Evolutionary conservation across 495 filamentous ascomycete species (phyloP).

Genomic region (Copromyces sp.): DNA sequence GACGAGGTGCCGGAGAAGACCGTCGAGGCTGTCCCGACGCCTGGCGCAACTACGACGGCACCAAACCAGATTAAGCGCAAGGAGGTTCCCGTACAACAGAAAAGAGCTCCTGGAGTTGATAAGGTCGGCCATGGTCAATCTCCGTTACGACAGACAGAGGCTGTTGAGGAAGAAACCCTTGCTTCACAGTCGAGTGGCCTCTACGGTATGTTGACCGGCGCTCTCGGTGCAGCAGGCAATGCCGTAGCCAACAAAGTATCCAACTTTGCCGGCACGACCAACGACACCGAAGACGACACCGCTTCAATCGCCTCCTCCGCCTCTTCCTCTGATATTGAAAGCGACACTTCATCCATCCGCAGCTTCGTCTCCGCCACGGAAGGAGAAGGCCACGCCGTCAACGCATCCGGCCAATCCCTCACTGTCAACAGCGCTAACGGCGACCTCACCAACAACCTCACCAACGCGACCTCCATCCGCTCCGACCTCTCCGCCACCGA

Average conservation of each 20-base stretch:
- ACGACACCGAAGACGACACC: slow-evolving; percentile 16
- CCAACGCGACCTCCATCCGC: slow-evolving; percentile 19
- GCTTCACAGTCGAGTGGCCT: slow-evolving; percentile 39
- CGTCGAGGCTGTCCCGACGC: neutral
- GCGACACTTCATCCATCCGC: slow-evolving; percentile 27
- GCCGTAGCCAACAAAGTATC: slow-evolving; percentile 29
- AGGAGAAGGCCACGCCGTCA: neutral
- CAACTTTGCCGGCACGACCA: slow-evolving; percentile 19
- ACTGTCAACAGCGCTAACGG: slow-evolving; percentile 15
- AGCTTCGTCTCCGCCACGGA: slow-evolving; percentile 39
- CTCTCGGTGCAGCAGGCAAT: slow-evolving; percentile 32
- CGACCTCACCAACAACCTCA: slow-evolving; percentile 11
- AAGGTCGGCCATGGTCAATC: slow-evolving; percentile 12
- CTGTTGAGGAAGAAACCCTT: slow-evolving; percentile 21
- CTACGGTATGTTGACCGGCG: slow-evolving; percentile 40
- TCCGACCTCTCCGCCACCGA: slow-evolving; percentile 13
- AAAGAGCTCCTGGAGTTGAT: slow-evolving; percentile 16
- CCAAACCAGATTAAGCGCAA: neutral
- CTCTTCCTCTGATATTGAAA: slow-evolving; percentile 1
- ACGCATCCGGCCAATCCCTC: slow-evolving; percentile 12
- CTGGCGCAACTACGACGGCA: neutral
- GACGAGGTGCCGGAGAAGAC: slow-evolving; percentile 6
- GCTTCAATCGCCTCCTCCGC: neutral
- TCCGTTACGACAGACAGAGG: neutral
- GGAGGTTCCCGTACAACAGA: neutral